Conservation (phyloP, 1,284 basidiomycete genomes). For the Microstroma glucosiphilum region DNA sequence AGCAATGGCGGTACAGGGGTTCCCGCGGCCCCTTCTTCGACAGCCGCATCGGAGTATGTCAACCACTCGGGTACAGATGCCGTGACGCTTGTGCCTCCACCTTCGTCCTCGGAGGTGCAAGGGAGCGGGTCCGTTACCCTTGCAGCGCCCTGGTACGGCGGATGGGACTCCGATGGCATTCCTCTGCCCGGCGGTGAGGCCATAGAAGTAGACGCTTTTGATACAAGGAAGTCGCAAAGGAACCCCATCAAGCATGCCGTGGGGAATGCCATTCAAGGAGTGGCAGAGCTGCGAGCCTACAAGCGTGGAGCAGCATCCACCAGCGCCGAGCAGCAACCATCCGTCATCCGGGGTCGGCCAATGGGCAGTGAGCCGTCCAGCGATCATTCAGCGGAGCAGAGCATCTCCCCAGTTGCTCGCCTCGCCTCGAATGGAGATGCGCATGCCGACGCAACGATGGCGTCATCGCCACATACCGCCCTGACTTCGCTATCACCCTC, state of each 20-base stretch:
- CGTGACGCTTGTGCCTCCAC: not conserved
- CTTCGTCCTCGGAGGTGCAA: constrained; percentile 2
- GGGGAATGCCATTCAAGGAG: constrained; percentile 25
- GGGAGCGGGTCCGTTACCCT: constrained; percentile 3
- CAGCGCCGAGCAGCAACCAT: not conserved
- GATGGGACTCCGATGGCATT: constrained; percentile 4
- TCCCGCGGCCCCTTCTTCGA: no score
- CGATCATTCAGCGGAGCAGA: not conserved
- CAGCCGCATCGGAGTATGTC: no score
- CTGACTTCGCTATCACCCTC: constrained; percentile 4
- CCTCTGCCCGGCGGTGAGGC: constrained; percentile 7
- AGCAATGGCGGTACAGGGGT: not conserved
- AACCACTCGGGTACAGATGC: not conserved
- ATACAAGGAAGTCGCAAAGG: constrained; percentile 22
- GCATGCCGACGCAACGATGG: not conserved
- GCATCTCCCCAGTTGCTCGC: not conserved
- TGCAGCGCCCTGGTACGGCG: not conserved
- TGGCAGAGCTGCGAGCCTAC: constrained; percentile 21
- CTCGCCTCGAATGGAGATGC: not conserved
- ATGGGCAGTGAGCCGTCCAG: not conserved
- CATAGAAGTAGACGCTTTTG: constrained; percentile 34
- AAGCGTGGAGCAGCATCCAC: not conserved
- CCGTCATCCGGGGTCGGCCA: no score
- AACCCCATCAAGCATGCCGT: constrained; percentile 46
- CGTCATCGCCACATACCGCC: not conserved